Base-by-base conservation (phyloP, 805 yeast genomes). In the Yarrowia sp. region DNA sequence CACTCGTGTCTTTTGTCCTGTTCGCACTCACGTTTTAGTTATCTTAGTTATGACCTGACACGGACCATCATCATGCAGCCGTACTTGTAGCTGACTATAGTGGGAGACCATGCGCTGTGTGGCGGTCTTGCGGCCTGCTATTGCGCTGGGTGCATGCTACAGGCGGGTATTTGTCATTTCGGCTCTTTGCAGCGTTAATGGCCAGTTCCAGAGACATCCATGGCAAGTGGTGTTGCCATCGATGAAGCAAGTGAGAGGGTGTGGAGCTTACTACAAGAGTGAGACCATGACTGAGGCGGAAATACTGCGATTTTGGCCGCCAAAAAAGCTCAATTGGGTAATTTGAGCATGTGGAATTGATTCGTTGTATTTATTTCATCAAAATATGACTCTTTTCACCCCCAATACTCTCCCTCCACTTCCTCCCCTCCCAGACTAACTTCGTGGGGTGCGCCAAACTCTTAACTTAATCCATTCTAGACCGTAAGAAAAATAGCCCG, bases 371-470 rank as follows among this genome's bases (percentile, higher is more conserved):
- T n/a, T 10, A 14, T 17, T 12, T 49, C 10, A 0, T 8, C 38
- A 2, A 17, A 44, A 5, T 13, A 3, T 20, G n/a, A 12, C 13
- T 36, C 19, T 3, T 17, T 15, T 9, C 52, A 5, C 36, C 52
- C 19, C 3, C 52, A 30, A 30, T 4, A 6, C 9, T 2, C 49
- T 13, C 19, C 52, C 14, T 47, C 19, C 56, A 12, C 17, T 2
- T 9, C 42, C 40, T 50, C 42, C 12, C 56, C 30, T 40, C 12
- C 30, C 38, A 30, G 38, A 38, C 38, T 9, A 55, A 19, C 46
- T 55, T 55, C 63, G 47, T 55, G 63, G 47, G 63, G 63, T 39
- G 63, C 46, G 46, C 47, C 63, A 40, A 39, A 33, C 63, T 30
- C 40, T 24, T 14, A 55, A 55, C 63, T 39, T 55, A n/a, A 55